A percentile compares a stretch with the other conserved stretches of the same genome.
These are phyloP conservation scores for Oleoguttula mirabilis DNA, from an alignment of 495 filamentous ascomycete species.

Conservation along the genomic window DNA sequence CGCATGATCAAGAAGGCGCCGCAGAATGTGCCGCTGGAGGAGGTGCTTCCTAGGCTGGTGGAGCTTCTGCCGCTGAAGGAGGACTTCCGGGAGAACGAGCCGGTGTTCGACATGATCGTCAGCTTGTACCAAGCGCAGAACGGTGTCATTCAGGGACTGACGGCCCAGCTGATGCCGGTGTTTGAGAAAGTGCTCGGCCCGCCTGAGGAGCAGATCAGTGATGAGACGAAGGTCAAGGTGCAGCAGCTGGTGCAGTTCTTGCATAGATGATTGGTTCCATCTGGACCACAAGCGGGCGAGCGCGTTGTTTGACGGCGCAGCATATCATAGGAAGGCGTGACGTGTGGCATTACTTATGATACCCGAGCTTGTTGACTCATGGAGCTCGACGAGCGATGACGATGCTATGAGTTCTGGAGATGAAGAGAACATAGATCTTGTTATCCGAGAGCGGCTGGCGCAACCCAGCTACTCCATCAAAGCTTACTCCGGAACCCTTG, in stretches of 20 bases:
- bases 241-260: constrained; percentile 62
- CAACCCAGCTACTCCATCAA: no score
- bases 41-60: constrained; percentile 72
- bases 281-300: background rate
- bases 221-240: constrained; percentile 60
- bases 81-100: constrained; percentile 93
- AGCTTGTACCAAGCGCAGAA: constrained; percentile 64
- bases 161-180: constrained; percentile 62
- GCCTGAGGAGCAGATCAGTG: constrained; percentile 73
- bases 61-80: constrained; percentile 76
- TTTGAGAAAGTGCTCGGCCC: constrained; percentile 68
- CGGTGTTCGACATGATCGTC: constrained; percentile 77
- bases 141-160: constrained; percentile 36
- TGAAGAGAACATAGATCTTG: no score
- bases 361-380: no score
- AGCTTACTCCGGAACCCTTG: constrained; percentile 15
- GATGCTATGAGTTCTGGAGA: no score
- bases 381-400: no score
- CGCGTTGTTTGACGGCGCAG: background rate
- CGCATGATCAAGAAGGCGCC: constrained; percentile 83
- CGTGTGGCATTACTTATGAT: background rate
- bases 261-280: constrained; percentile 26
- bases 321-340: background rate
- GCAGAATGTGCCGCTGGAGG: constrained; percentile 60
- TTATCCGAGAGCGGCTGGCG: no score